These are phyloP conservation scores for Peniophora sp. DNA, from an alignment of 1,284 basidiomycete species.

Conservation along the genomic window DNA sequence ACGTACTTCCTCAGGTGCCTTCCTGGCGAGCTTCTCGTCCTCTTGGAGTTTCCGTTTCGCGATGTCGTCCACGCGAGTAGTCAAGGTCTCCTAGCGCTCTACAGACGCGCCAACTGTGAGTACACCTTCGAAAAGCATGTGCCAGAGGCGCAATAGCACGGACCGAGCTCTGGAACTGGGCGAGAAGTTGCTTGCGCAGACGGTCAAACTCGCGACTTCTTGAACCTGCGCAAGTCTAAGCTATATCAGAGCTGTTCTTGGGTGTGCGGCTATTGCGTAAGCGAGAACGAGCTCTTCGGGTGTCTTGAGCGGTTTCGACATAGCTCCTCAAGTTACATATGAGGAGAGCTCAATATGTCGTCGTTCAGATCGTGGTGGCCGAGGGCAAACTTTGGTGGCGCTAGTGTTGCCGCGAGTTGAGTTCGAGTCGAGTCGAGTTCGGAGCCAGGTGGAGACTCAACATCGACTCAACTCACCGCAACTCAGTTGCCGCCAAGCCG, in stretches of 20 bases:
- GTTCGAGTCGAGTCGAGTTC: no score
- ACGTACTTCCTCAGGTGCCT: constrained; percentile 43
- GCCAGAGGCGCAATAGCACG: constrained; percentile 14
- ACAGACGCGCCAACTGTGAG: constrained; percentile 1
- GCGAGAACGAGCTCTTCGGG: constrained; percentile 10
- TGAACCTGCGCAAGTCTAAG: constrained; percentile 42
- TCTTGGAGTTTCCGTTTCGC: constrained; percentile 45
- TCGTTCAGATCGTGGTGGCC: no score
- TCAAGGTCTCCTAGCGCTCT: constrained; percentile 43
- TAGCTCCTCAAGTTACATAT: no score
- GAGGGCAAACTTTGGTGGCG: no score
- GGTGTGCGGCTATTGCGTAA: constrained; percentile 3
- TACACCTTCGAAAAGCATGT: no score
- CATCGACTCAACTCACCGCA: no score
- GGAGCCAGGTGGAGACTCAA: no score
- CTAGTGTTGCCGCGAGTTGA: no score
- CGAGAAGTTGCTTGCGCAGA: constrained; percentile 55
- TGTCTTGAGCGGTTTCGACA: constrained; percentile 10
- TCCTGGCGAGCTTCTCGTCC: constrained; percentile 47
- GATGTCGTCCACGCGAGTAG: constrained; percentile 52
- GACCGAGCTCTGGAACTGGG: constrained; percentile 60
- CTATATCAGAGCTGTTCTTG: no score
- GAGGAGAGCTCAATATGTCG: no score
- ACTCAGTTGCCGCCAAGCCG: no score
- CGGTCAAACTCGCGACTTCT: constrained; percentile 76